Conservation (phyloP, 164 flowering plant genomes). For the Umbilicus rupestris region DNA sequence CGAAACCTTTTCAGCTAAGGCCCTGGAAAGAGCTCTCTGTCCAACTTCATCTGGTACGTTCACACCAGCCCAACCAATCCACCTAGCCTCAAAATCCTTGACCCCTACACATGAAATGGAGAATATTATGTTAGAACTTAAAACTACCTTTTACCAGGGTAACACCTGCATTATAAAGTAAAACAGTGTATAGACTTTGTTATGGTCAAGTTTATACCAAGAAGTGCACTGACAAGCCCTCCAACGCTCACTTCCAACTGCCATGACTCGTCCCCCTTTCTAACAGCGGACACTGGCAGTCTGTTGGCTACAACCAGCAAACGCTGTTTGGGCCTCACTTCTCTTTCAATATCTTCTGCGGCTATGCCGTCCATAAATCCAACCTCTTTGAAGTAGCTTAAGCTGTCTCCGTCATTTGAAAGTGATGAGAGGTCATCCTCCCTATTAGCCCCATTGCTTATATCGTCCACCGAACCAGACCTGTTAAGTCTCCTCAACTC, state of each 20-base stretch:
- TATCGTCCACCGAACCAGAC: slow-evolving; percentile 23
- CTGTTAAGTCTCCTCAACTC: slow-evolving; percentile 34
- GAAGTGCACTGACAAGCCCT: slow-evolving; percentile 87
- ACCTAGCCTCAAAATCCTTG: slow-evolving; percentile 78
- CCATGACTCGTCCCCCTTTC: slow-evolving; percentile 81
- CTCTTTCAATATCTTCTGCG: slow-evolving; percentile 29
- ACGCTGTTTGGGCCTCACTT: slow-evolving; percentile 49
- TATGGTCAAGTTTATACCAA: slow-evolving; percentile 30
- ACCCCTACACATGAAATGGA: slow-evolving; percentile 42
- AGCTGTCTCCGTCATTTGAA: slow-evolving; percentile 21
- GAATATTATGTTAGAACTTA: neutral
- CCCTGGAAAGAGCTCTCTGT: slow-evolving; percentile 66
- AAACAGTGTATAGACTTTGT: neutral
- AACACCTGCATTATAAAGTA: slow-evolving; percentile 9
- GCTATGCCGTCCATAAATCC: slow-evolving; percentile 26
- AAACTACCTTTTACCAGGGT: too few species aligned
- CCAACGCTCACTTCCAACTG: slow-evolving; percentile 82
- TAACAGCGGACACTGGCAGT: slow-evolving; percentile 75
- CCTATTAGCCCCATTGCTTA: slow-evolving; percentile 18
- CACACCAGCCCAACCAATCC: slow-evolving; percentile 99
- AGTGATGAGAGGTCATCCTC: slow-evolving; percentile 13
- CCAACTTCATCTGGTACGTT: slow-evolving; percentile 91
- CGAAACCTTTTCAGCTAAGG: slow-evolving; percentile 80
- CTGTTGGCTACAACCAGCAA: slow-evolving; percentile 87
- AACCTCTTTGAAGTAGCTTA: slow-evolving; percentile 26